Base-by-base conservation (phyloP, 2,329 filamentous ascomycete species). In the Elsinoe necatrix region DNA sequence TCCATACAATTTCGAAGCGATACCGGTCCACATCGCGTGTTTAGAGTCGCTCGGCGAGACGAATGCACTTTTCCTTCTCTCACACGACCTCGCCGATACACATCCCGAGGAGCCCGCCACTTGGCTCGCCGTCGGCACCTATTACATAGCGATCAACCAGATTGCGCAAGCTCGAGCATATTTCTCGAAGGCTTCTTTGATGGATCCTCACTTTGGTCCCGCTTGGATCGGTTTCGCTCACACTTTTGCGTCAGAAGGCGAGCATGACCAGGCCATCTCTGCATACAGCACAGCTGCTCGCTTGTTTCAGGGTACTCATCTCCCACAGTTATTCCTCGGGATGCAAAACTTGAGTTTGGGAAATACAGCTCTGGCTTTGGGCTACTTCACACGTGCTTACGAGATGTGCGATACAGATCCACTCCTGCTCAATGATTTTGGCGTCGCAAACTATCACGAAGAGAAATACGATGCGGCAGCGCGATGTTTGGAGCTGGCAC, bases 141-240 rank as follows among this genome's bases (percentile, higher is more conserved):
- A 97, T 75, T 98, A 98, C 71, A 84, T 97, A 61, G 79, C 86
- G 14, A 95, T 91, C 55, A 82, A 84, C 63, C 91, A 90, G 66
- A 89, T 98, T 58, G 87, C 93, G 2, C 93, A 98, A 72, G 91
- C 95, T 8, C 84, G 93, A 9, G 84, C 92, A 37, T 98, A 93
- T 75, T 98, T 98, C 71, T 95, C 89, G 66, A 98, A 98, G 72
- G 88, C 95, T 3, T 95, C 89, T 62, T 87, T 97, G 77, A 92
- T 98, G 85, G 91, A 98, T 67, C 88, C 92, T 5, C 92, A 97
- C 73, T 98, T 95, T 65, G 92, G 92, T 0, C 89, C 93, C 1
- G 93, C 93, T 2, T 98, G 93, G 93, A 97, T 98, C 62, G 93
- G 95, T 1, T 98, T 98, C 67, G 93, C 93, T 1, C 95, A 98